Evolutionary conservation across 202 grass and related monocot genomes (phyloP).

Genomic region (Alloteropsis angusta): DNA sequence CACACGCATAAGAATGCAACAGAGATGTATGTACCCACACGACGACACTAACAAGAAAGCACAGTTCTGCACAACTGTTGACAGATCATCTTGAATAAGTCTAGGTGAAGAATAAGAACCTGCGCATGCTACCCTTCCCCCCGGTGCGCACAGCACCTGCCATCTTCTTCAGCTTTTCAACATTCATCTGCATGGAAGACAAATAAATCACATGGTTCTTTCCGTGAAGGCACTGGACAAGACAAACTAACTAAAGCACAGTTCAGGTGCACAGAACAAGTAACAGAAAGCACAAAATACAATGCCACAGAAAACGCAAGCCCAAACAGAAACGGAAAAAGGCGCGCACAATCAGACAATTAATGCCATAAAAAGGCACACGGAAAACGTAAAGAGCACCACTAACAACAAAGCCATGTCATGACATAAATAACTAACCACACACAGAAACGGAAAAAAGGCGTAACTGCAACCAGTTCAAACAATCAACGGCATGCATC

Average conservation of each 20-base stretch:
- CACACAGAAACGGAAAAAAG: neutral
- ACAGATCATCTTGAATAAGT: neutral
- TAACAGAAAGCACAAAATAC: neutral
- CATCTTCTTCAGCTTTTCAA: constrained; percentile 90
- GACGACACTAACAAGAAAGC: neutral
- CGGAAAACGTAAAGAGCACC: neutral
- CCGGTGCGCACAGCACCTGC: constrained; percentile 90
- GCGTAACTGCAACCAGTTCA: neutral
- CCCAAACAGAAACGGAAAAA: neutral
- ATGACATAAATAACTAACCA: neutral
- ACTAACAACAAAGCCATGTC: neutral
- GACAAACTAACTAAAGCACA: neutral
- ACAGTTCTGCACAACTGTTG: neutral
- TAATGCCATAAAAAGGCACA: neutral
- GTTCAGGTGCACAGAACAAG: neutral
- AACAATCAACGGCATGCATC: neutral
- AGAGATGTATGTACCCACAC: neutral
- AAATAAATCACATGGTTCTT: constrained; percentile 14
- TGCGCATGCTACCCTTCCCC: constrained; percentile 93
- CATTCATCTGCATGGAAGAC: constrained; percentile 63
- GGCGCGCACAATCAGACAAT: neutral
- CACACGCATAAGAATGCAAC: neutral
- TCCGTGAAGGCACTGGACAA: neutral
- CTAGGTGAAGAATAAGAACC: constrained; percentile 34
- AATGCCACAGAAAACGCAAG: neutral